Conservation (phyloP, 129 eudicot genomes). For the Erigeron canadensis region DNA sequence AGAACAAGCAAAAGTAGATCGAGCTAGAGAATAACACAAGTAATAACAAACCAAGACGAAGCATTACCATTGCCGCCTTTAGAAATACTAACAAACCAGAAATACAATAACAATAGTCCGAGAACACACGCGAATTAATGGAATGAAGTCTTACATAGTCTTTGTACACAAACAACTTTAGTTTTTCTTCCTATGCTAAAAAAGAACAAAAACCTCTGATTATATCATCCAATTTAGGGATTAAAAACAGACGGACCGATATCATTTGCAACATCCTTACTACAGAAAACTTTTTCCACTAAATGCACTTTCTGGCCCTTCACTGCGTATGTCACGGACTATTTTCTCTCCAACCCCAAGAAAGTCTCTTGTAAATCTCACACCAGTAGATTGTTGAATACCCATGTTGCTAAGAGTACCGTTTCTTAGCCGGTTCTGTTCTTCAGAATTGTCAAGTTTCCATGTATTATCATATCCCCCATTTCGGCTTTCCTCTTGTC, state of each 20-base stretch:
- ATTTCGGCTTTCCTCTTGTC: neutral
- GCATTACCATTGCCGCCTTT: neutral
- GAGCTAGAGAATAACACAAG: neutral
- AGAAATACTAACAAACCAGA: neutral
- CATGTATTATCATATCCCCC: neutral
- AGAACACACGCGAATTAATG: neutral
- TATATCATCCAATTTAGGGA: neutral
- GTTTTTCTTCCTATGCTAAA: neutral
- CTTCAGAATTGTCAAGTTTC: neutral
- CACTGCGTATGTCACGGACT: neutral
- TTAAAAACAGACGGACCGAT: neutral
- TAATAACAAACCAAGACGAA: neutral
- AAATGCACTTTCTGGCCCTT: neutral
- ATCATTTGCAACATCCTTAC: neutral
- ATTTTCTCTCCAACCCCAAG: slow-evolving; percentile 29
- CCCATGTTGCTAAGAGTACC: neutral
- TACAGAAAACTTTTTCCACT: slow-evolving; percentile 8
- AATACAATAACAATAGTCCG: neutral
- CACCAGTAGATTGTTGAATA: neutral
- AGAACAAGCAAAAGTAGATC: neutral
- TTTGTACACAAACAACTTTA: neutral
- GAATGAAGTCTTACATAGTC: neutral
- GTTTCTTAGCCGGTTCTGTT: neutral
- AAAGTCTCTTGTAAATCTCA: slow-evolving; percentile 24
- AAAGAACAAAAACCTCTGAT: neutral